Percentiles rank a stretch among this genome's conserved stretches.
These are phyloP conservation scores for Phellopilus nigrolimitatus DNA, from an alignment of 1,284 basidiomycete species.

Conservation along the genomic window DNA sequence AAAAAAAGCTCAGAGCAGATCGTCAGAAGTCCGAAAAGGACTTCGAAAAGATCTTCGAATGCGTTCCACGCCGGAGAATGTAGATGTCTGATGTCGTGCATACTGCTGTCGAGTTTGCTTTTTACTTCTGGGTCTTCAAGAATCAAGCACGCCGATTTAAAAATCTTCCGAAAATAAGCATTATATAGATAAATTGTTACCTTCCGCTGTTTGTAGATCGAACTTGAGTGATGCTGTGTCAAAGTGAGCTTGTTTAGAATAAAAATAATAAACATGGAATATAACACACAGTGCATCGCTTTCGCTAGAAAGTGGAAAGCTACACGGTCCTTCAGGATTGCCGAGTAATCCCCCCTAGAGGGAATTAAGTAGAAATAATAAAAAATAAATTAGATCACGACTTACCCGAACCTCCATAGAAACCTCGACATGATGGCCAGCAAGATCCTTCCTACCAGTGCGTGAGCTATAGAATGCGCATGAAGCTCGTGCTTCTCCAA, in stretches of 20 bases:
- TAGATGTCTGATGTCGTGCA: not conserved
- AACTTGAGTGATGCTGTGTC: constrained; percentile 1
- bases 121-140: constrained; percentile 9
- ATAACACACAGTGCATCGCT: constrained; percentile 1
- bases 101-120: not conserved
- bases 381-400: not conserved
- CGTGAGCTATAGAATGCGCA: not conserved
- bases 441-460: not conserved
- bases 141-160: not conserved
- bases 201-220: constrained; percentile 3
- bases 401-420: not conserved
- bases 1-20: not conserved
- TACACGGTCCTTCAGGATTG: not conserved
- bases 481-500: not conserved
- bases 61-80: not conserved
- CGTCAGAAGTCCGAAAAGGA: not conserved
- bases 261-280: not conserved
- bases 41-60: not conserved
- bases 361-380: not conserved
- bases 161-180: not conserved
- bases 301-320: constrained; percentile 8
- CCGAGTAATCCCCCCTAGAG: not conserved
- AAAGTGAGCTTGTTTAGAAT: too few species aligned
- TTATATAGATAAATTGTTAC: not conserved
- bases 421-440: not conserved